Percentiles rank a stretch among this genome's conserved stretches.
phyloP scores from a whole-genome alignment of 139 green algal genomes.

The Limnomonas spitsbergensis region DNA sequence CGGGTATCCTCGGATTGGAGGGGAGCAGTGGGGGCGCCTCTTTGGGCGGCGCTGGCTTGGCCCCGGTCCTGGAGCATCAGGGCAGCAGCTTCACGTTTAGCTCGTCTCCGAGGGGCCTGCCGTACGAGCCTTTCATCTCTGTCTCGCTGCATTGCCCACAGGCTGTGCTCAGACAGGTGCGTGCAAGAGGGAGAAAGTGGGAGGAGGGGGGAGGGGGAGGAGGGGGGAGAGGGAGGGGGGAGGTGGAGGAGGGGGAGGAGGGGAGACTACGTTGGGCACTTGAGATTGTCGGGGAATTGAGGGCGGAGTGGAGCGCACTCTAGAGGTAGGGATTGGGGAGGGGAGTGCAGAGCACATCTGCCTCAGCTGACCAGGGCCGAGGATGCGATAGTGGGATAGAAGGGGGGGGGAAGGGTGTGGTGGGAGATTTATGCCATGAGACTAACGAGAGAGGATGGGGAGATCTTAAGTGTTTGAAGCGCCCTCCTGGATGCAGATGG shows the following conservation, averaged over 20 bases:
- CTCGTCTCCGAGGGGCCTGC: constrained; percentile 9
- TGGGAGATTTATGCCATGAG: background rate
- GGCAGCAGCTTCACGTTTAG: constrained; percentile 1
- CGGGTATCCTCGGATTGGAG: background rate
- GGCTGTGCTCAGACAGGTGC: background rate
- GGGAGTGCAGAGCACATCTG: too few relatives aligned
- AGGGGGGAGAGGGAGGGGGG: background rate
- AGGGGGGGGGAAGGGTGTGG: too few relatives aligned
- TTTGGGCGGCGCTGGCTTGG: background rate
- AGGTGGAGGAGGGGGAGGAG: background rate
- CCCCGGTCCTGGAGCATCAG: background rate
- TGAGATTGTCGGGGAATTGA: background rate
- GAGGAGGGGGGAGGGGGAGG: background rate
- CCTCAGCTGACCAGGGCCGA: too few relatives aligned
- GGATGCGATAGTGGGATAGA: too few relatives aligned
- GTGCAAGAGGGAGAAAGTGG: background rate
- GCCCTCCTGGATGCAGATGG: background rate
- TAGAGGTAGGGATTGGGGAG: too few relatives aligned
- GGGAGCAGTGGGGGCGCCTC: background rate
- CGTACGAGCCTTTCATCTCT: constrained; percentile 6
- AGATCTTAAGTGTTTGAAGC: background rate
- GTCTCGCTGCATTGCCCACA: background rate
- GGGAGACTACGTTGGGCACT: background rate
- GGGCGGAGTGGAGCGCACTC: background rate
- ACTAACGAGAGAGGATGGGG: background rate